A percentile compares a stretch with the other conserved stretches of the same genome.
These are phyloP conservation scores for Verticillium tricorpus DNA, from an alignment of 2,329 filamentous ascomycete genomes.

Conservation along the genomic window DNA sequence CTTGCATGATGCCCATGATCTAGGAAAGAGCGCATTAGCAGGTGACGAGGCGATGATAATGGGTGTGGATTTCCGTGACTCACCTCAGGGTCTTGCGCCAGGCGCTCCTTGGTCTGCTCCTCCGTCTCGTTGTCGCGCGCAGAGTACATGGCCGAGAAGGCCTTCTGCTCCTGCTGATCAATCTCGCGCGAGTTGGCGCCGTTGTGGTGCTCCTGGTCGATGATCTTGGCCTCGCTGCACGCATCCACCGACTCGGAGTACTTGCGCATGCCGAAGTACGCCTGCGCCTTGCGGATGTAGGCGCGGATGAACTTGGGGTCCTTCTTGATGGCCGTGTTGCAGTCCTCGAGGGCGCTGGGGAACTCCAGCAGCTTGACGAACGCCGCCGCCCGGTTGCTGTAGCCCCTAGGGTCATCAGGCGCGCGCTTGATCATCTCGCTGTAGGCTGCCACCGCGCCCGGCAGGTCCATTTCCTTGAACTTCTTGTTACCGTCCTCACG, in stretches of 20 bases:
- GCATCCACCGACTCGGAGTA: slow-evolving; percentile 93
- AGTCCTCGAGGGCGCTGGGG: slow-evolving; percentile 89
- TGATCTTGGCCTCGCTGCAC: slow-evolving; percentile 72
- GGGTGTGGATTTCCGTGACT: slow-evolving; percentile 25
- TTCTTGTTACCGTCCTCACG: slow-evolving; percentile 92
- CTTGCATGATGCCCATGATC: slow-evolving; percentile 89
- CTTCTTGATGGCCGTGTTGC: slow-evolving; percentile 83
- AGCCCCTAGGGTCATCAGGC: slow-evolving; percentile 87
- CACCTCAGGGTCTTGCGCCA: slow-evolving; percentile 87
- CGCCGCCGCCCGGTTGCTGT: slow-evolving; percentile 94
- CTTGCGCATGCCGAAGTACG: slow-evolving; percentile 95
- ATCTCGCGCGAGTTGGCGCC: slow-evolving; percentile 87
- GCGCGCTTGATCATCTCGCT: slow-evolving; percentile 95
- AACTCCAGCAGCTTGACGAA: slow-evolving; percentile 97
- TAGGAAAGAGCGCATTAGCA: slow-evolving; percentile 23
- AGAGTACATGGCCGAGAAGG: slow-evolving; percentile 81
- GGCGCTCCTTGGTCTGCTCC: slow-evolving; percentile 87
- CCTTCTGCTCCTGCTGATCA: slow-evolving; percentile 90
- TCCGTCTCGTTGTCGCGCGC: slow-evolving; percentile 92
- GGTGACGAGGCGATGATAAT: background rate
- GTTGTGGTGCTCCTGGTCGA: slow-evolving; percentile 65
- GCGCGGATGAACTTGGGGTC: slow-evolving; percentile 92
- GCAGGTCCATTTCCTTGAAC: slow-evolving; percentile 97
- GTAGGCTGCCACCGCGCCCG: slow-evolving; percentile 89
- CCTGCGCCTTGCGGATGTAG: slow-evolving; percentile 94